Evolutionary conservation across 2,329 filamentous ascomycete species (phyloP).

Genomic region (Cephalotrichum gorgonifer): DNA sequence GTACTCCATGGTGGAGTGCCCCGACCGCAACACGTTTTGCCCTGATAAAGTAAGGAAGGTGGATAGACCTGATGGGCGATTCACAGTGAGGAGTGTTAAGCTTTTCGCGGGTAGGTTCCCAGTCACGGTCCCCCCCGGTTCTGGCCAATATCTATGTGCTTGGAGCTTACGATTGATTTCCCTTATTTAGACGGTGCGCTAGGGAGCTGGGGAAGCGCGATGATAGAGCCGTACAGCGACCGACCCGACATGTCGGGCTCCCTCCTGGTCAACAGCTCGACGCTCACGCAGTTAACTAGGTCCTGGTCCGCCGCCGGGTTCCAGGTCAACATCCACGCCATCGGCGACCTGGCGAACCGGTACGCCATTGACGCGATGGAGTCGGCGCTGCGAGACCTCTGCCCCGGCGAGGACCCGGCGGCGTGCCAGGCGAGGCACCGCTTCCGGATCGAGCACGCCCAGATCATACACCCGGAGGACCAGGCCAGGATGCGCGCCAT

Average conservation of each 20-base stretch:
- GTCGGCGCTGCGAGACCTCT: conserved; percentile 41
- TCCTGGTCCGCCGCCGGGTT: conserved; percentile 51
- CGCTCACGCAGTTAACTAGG: conserved; percentile 40
- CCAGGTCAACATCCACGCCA: conserved; percentile 64
- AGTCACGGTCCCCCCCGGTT: background rate
- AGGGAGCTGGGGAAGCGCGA: conserved; percentile 60
- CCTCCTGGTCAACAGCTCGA: conserved; percentile 54
- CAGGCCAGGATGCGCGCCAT: conserved; percentile 47
- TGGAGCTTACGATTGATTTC: no score
- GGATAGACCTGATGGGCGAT: conserved; percentile 31
- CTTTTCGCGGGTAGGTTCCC: conserved; percentile 49
- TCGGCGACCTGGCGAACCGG: conserved; percentile 59
- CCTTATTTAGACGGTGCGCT: conserved; percentile 52
- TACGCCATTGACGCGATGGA: conserved; percentile 54
- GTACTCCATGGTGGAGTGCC: conserved; percentile 60
- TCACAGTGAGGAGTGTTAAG: conserved; percentile 55
- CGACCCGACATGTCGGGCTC: conserved; percentile 51
- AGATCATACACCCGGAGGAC: conserved; percentile 58
- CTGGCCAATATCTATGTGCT: background rate
- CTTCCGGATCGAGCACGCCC: conserved; percentile 61
- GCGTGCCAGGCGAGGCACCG: conserved; percentile 44
- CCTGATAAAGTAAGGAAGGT: conserved; percentile 35
- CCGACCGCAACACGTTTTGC: conserved; percentile 54
- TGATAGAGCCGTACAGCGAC: conserved; percentile 61
- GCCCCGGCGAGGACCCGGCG: conserved; percentile 29